These are phyloP conservation scores for Myxozyma sirexii DNA, from an alignment of 805 yeast species.

Conservation along the genomic window DNA sequence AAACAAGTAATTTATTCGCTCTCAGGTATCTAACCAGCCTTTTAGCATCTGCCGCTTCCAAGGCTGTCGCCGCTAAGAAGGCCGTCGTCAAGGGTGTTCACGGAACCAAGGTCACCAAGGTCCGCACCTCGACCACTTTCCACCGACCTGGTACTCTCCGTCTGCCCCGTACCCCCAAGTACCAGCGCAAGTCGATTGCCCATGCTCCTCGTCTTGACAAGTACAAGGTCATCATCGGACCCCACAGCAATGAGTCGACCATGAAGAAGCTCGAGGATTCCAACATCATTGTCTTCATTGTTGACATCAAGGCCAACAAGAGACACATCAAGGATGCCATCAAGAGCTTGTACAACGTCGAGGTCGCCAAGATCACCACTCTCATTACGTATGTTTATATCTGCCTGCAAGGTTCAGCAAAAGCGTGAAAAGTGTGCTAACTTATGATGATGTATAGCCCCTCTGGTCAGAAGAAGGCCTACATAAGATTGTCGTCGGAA, in stretches of 20 bases:
- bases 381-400: constrained; percentile 52
- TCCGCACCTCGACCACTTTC: constrained; percentile 94
- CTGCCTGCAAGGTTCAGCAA: not conserved
- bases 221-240: constrained; percentile 89
- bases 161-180: constrained; percentile 91
- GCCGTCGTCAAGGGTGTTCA: constrained; percentile 97
- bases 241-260: constrained; percentile 97
- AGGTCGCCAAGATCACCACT: constrained; percentile 91
- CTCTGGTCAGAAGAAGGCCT: constrained; percentile 99
- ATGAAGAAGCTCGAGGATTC: constrained; percentile 99
- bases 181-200: constrained; percentile 93
- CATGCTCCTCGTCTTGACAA: constrained; percentile 97
- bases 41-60: constrained; percentile 47
- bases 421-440: not conserved
- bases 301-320: constrained; percentile 96
- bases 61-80: constrained; percentile 98
- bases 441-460: constrained; percentile 61
- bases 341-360: constrained; percentile 97
- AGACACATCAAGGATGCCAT: constrained; percentile 97
- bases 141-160: constrained; percentile 96
- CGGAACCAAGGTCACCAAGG: constrained; percentile 86
- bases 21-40: not conserved
- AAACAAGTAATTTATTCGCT: not conserved
- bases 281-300: constrained; percentile 99
- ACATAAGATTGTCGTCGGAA: constrained; percentile 98